Evolutionary conservation across 257 asterid genomes (phyloP), one percentile per base, ranked within the genome.

Genomic region (Rauvolfia tetraphylla): DNA sequence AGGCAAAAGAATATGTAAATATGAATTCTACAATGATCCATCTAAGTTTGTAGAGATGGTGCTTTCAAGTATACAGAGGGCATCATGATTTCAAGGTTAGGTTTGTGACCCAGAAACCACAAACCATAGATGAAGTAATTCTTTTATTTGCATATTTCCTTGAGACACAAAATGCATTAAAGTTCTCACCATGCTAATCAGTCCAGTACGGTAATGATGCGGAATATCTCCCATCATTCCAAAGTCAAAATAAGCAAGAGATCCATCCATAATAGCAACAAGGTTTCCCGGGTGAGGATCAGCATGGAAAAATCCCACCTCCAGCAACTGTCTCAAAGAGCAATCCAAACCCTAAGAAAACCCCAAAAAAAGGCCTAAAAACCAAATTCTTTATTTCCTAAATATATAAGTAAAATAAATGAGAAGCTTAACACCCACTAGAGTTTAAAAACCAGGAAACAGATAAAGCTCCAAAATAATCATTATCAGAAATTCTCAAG

Each of bases 211-310:
- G 76, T 91, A 92, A 84, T 95, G 99, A 73, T 94, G 92, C 33
- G 99, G 99, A 83, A 95, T 91, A 85, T 95, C 88, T 62, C 99
- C 99, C 99, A 92, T 95, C 99, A 95, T 95, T 75, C 99, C 99
- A 53, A 92, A 95, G 87, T 95, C 99, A 83, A 95, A 95, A 83
- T 95, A 95, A 81, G 97, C 99, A 86, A 95, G 98, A 80, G 90
- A 85, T 65, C 98, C 99, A 68, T 87, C 95, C 82, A 76, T 82
- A 63, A 95, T 90, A 59, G 98, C 98, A 59, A 92, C 98, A 72
- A 95, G 97, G 82, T 95, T 95, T 80, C 99, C 99, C 73, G 98
- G 99, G 78, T 95, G 99, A 80, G 99, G 99, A 83, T 95, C 99
- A 53, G 99, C 99, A 75, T 95, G 99, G 83, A 95, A 95, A 87